These are phyloP conservation scores for Mycosphaerella sp. DNA, from an alignment of 2,329 filamentous ascomycete genomes.

Conservation along the genomic window DNA sequence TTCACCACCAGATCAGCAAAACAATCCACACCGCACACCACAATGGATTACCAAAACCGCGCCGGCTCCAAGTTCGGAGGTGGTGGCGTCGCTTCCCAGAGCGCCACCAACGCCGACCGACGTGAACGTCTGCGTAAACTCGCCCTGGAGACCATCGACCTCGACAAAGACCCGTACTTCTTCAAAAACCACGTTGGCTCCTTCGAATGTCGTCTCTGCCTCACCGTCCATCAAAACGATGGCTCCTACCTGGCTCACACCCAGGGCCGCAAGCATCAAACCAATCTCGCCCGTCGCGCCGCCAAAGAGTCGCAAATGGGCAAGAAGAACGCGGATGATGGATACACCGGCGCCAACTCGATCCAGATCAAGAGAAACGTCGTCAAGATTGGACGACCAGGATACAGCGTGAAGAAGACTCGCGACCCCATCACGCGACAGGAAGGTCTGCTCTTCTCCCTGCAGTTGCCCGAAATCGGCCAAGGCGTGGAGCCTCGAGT, in stretches of 20 bases:
- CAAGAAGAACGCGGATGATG: conserved; percentile 49
- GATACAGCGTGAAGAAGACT: conserved; percentile 97
- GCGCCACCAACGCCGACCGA: conserved; percentile 91
- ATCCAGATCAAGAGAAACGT: conserved; percentile 66
- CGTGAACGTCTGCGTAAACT: conserved; percentile 96
- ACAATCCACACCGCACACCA: not conserved
- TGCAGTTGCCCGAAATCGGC: conserved; percentile 89
- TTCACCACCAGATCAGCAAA: not conserved
- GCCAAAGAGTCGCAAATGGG: conserved; percentile 94
- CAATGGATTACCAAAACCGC: conserved; percentile 61
- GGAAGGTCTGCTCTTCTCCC: conserved; percentile 86
- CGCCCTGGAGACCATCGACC: conserved; percentile 96
- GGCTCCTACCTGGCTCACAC: conserved; percentile 98
- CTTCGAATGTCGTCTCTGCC: conserved; percentile 93
- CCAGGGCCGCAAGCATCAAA: conserved; percentile 97
- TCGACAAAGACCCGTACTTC: conserved; percentile 99
- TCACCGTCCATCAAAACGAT: conserved; percentile 98
- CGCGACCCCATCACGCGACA: conserved; percentile 83
- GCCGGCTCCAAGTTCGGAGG: conserved; percentile 97
- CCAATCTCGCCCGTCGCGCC: conserved; percentile 89
- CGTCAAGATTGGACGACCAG: conserved; percentile 91
- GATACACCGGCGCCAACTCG: conserved; percentile 68
- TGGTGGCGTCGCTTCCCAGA: conserved; percentile 89
- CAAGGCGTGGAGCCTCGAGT: conserved; percentile 71
- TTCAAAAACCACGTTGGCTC: conserved; percentile 99